phyloP scores from a whole-genome alignment of 768 basidiomycete species.

The Mycena haematopus region DNA sequence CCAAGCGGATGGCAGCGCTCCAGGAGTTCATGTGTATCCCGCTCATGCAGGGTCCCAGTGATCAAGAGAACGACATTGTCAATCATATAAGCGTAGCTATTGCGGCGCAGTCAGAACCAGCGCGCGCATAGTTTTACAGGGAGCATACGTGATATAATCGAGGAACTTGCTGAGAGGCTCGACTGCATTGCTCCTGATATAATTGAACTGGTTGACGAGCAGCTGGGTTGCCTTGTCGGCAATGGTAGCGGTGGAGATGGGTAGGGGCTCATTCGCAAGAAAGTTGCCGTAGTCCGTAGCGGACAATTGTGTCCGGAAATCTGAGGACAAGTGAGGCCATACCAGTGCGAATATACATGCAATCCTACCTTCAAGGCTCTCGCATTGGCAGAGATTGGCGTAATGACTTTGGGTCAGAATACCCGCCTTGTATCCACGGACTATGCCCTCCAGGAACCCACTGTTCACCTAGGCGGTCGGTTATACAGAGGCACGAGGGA shows the following conservation, averaged over 20 bases:
- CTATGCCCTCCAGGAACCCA: conserved; percentile 83
- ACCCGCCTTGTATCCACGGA: conserved; percentile 93
- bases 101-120: conserved; percentile 24
- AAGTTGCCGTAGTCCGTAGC: conserved; percentile 99
- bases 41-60: conserved; percentile 94
- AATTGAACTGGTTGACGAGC: conserved; percentile 98
- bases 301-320: conserved; percentile 93
- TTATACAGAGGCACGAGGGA: conserved; percentile 24
- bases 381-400: conserved; percentile 94
- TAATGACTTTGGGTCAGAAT: conserved; percentile 91
- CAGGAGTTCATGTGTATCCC: conserved; percentile 95
- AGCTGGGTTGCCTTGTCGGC: conserved; percentile 96
- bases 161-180: conserved; percentile 91
- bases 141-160: conserved; percentile 94
- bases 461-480: conserved; percentile 59
- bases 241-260: conserved; percentile 92
- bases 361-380: conserved; percentile 87
- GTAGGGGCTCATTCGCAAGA: conserved; percentile 93
- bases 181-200: conserved; percentile 87
- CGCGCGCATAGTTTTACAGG: conserved; percentile 16
- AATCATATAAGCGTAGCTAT: conserved; percentile 98
- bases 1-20: conserved; percentile 98
- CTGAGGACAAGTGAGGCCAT: conserved; percentile 46
- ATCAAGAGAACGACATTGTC: conserved; percentile 98
- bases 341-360: not conserved